These are phyloP conservation scores for Bruguiera hainesii DNA, from an alignment of 441 rosid species.

Conservation along the genomic window DNA sequence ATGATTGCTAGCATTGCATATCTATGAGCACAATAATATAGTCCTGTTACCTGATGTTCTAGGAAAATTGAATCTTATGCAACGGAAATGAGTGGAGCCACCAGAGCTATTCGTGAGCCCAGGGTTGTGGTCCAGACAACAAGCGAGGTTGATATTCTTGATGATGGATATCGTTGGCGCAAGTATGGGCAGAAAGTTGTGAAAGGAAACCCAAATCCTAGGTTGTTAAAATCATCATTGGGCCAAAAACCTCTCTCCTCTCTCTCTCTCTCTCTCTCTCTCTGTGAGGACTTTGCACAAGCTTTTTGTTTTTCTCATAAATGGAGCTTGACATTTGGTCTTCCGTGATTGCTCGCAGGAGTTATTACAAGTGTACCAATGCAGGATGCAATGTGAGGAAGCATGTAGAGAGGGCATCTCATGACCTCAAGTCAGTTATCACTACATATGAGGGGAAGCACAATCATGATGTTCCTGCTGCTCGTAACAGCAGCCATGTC, in stretches of 20 bases:
- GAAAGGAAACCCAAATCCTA: slow-evolving; percentile 96
- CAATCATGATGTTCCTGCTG: slow-evolving; percentile 90
- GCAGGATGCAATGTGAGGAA: slow-evolving; percentile 90
- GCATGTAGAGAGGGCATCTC: slow-evolving; percentile 98
- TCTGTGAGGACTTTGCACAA: not conserved
- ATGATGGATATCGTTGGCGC: slow-evolving; percentile 98
- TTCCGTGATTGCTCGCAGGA: slow-evolving; percentile 45
- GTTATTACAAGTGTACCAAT: slow-evolving; percentile 94
- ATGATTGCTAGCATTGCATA: not conserved
- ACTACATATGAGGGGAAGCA: slow-evolving; percentile 98
- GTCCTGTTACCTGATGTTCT: slow-evolving; percentile 12
- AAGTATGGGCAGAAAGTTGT: slow-evolving; percentile 99
- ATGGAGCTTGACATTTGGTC: slow-evolving; percentile 3
- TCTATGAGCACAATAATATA: slow-evolving; percentile 12
- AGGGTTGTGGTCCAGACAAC: slow-evolving; percentile 95
- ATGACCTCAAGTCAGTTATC: slow-evolving; percentile 86
- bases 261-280: not conserved
- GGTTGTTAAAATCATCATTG: slow-evolving; percentile 35
- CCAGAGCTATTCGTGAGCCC: slow-evolving; percentile 88
- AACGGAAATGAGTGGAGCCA: slow-evolving; percentile 69
- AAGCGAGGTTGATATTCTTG: slow-evolving; percentile 94
- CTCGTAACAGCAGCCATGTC: slow-evolving; percentile 81
- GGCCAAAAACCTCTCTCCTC: not conserved
- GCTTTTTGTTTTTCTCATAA: not conserved
- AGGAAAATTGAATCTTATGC: slow-evolving; percentile 66